A percentile compares a stretch with the other conserved stretches of the same genome.
These are phyloP conservation scores for Pyrrhoderma lamaoense DNA, from an alignment of 1,284 basidiomycete genomes.

Conservation along the genomic window DNA sequence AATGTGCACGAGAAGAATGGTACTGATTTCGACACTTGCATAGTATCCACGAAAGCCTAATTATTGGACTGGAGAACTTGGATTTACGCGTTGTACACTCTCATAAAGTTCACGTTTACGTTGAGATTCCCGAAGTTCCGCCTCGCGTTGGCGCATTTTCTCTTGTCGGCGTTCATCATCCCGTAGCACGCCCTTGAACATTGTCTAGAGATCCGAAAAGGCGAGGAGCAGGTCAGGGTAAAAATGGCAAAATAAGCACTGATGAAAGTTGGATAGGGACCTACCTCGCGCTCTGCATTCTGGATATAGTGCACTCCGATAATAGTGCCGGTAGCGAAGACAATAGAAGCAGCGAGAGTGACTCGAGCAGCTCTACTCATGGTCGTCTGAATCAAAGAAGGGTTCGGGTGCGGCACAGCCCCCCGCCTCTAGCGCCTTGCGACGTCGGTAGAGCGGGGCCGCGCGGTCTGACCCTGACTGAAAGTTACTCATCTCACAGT, in stretches of 20 bases:
- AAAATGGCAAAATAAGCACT: conserved; percentile 7
- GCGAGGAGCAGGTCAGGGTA: background rate
- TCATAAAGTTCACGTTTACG: conserved; percentile 64
- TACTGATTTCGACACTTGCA: too few species aligned
- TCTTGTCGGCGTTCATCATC: conserved; percentile 77
- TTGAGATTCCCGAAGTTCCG: conserved; percentile 57
- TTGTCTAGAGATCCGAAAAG: conserved; percentile 44
- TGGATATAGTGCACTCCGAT: conserved; percentile 93
- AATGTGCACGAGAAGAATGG: too few species aligned
- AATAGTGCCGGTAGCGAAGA: conserved; percentile 66
- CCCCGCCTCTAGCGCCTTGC: background rate
- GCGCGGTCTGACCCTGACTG: background rate
- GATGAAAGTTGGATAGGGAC: conserved; percentile 17
- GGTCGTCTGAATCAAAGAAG: background rate
- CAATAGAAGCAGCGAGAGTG: conserved; percentile 65
- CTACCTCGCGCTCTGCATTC: conserved; percentile 75
- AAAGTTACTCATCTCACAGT: too few species aligned
- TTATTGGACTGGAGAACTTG: background rate
- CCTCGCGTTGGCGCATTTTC: conserved; percentile 63
- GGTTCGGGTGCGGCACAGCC: background rate
- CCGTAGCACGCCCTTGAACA: conserved; percentile 85
- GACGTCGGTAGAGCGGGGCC: background rate
- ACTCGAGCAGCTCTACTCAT: conserved; percentile 77
- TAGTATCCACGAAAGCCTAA: too few species aligned
- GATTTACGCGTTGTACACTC: conserved; percentile 46